These are phyloP conservation scores for Cinnamomum chago DNA, from an alignment of 164 flowering plant species.

Conservation along the genomic window DNA sequence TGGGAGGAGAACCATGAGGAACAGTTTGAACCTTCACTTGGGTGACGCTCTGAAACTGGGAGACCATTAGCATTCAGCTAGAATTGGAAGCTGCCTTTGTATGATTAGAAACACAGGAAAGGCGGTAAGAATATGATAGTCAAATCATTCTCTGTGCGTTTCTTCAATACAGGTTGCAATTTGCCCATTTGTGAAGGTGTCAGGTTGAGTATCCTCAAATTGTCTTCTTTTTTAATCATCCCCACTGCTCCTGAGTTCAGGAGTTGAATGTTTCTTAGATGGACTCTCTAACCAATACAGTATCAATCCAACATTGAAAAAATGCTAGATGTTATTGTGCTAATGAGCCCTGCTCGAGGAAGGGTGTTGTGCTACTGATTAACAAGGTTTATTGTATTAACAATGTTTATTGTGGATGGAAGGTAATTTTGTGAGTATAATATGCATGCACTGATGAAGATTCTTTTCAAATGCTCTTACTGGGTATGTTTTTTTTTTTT, in stretches of 20 bases:
- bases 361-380: no score
- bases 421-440: no score
- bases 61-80: not conserved
- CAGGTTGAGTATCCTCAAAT: not conserved
- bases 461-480: no score
- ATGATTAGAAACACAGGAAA: not conserved
- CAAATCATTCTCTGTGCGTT: not conserved
- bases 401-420: no score
- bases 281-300: not conserved
- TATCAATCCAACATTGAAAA: not conserved
- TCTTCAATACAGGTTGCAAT: not conserved
- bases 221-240: not conserved
- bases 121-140: not conserved
- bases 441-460: no score
- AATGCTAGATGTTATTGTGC: not conserved
- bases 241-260: not conserved
- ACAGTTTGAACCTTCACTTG: slow-evolving; percentile 55
- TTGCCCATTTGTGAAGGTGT: not conserved
- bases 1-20: slow-evolving; percentile 79
- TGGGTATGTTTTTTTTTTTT: no score
- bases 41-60: slow-evolving; percentile 56
- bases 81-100: not conserved
- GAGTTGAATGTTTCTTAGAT: not conserved
- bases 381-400: no score
- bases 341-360: no score